Percentiles rank a stretch among this genome's conserved stretches.
These are phyloP conservation scores for Saccharomycopsis capsularis DNA, from an alignment of 805 yeast species.

Conservation along the genomic window DNA sequence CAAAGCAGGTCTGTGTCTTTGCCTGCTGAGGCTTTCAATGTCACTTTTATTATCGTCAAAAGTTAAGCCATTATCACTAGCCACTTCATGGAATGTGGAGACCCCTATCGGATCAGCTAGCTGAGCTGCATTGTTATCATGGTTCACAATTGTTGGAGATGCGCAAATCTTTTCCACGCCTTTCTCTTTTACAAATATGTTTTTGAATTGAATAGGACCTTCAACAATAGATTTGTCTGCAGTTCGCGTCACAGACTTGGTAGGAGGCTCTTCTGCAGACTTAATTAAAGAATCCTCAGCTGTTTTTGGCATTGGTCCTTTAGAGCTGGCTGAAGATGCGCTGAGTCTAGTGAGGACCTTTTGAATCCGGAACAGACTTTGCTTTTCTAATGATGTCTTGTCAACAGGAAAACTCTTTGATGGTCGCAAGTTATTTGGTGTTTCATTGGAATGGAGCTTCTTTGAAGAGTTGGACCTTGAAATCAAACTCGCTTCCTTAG, in stretches of 20 bases:
- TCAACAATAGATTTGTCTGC: neutral
- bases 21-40: too few species aligned
- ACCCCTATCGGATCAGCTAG: neutral
- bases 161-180: neutral
- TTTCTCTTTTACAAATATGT: neutral
- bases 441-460: neutral
- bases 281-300: too few species aligned
- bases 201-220: neutral
- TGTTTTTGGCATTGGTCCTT: too few species aligned
- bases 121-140: neutral
- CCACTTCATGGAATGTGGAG: too few species aligned
- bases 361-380: neutral
- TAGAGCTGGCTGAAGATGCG: neutral
- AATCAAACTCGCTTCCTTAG: slow-evolving; percentile 3
- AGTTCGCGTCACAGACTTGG: neutral
- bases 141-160: too few species aligned
- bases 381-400: neutral
- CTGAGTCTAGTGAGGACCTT: neutral
- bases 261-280: too few species aligned
- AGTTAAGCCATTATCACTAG: too few species aligned
- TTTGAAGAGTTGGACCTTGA: neutral
- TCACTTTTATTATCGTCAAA: too few species aligned
- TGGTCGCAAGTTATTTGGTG: neutral
- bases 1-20: too few species aligned
- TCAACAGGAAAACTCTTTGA: neutral